Base-by-base conservation (phyloP, 73 alveolate genomes). In the Stentor roeselii region DNA sequence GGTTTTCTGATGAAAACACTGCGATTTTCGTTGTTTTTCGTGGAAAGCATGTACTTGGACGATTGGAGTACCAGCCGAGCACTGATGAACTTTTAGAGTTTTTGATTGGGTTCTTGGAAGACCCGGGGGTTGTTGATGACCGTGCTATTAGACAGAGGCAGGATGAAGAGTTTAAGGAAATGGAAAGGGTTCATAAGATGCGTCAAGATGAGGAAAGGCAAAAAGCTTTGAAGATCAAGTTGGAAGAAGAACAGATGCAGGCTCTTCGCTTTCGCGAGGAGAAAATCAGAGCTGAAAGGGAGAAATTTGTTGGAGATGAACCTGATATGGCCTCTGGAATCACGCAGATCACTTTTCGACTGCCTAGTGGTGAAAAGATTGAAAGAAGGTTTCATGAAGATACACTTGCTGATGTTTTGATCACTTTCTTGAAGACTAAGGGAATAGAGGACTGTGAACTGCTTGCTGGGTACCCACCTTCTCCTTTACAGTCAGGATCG, bases 101-200 rank as follows among this genome's bases (percentile, higher is more conserved):
- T 50, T 50, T 50, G 21, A 50, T 50, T 11, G 21, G 21, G 30
- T 11, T 6, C 6, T 11, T 50, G 6, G 67, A 21, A 50, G 67
- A 50, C 21, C 67, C 6, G 21, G 21, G 67, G 6, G 21, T 50
- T 50, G 21, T 11, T 50, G 67, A 50, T 50, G 80, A 67, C 1
- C 21, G 80, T 1, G 34, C 34, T n/a, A 67, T 67, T 30, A 67
- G 80, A 32, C 42, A 67, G 41, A 36, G 34, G 80, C 80, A 67
- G 37, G 80, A 67, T 21, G 27, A 34, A 67, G 74, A 58, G 74
- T 31, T 58, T 21, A 0, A 31, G 27, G 74, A 58, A 58, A 31
- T 31, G 15, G 74, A 58, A 58, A 31, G 35, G 74, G 74, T 58
- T 31, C 15, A 31, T 21, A 31, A 58, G 27, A 58, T n/a, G 74